Conservation (phyloP, 495 filamentous ascomycete species). For the Hypoxylon lienhwacheense region DNA sequence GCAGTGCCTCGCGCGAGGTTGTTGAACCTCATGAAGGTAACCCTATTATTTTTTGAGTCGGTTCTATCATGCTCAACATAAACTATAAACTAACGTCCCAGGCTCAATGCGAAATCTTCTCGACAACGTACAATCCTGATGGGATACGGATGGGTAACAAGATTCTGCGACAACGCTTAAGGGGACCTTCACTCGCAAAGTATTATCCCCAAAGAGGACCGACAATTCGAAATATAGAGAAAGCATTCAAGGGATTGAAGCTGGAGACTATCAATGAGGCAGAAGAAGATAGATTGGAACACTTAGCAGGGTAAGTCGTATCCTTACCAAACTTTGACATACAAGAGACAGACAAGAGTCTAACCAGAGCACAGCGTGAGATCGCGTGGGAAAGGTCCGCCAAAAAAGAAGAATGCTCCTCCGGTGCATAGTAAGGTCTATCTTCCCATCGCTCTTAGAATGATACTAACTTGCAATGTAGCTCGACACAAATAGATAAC, state of each 20-base stretch:
- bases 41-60: not conserved
- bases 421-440: conserved; percentile 55
- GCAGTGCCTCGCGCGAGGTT: conserved; percentile 67
- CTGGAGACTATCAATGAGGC: conserved; percentile 69
- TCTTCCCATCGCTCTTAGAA: not conserved
- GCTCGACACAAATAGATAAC: conserved; percentile 22
- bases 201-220: conserved; percentile 83
- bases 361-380: conserved; percentile 57
- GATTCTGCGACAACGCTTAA: conserved; percentile 79
- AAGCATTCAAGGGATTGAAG: conserved; percentile 56
- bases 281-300: conserved; percentile 77
- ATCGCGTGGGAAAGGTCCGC: conserved; percentile 80
- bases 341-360: not conserved
- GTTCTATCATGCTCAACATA: not conserved
- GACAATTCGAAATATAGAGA: conserved; percentile 68
- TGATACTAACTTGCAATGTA: conserved; percentile 32
- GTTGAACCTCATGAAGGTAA: conserved; percentile 79
- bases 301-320: conserved; percentile 63
- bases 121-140: conserved; percentile 84
- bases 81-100: conserved; percentile 43
- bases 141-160: conserved; percentile 81
- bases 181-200: conserved; percentile 71
- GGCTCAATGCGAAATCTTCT: conserved; percentile 91
- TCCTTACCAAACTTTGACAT: too few relatives aligned
- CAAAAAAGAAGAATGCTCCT: conserved; percentile 82